These are phyloP conservation scores for Lagenaria siceraria DNA, from an alignment of 306 rosid species.

Conservation along the genomic window DNA sequence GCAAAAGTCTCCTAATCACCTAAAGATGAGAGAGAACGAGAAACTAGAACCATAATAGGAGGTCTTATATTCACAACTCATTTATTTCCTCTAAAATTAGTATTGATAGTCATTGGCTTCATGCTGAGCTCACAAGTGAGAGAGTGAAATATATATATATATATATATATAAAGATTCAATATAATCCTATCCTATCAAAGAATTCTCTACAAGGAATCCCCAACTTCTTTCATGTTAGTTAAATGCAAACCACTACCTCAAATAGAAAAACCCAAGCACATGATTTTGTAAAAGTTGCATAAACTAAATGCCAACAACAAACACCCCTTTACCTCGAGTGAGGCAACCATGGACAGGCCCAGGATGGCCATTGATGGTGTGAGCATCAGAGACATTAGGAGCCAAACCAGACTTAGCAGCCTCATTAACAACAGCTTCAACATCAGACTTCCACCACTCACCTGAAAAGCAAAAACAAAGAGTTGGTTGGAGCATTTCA, in stretches of 20 bases:
- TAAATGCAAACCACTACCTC: neutral
- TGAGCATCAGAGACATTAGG: slow-evolving; percentile 90
- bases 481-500: neutral
- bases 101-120: neutral
- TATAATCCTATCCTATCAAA: neutral
- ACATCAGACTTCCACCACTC: slow-evolving; percentile 98
- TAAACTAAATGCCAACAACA: neutral
- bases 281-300: neutral
- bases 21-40: too few species aligned
- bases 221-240: neutral
- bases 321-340: slow-evolving; percentile 30
- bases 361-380: slow-evolving; percentile 65
- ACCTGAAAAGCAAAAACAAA: slow-evolving; percentile 22
- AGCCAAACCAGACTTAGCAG: slow-evolving; percentile 62
- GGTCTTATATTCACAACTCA: neutral
- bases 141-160: neutral
- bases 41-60: neutral
- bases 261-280: neutral
- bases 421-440: slow-evolving; percentile 64
- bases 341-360: slow-evolving; percentile 31
- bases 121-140: neutral
- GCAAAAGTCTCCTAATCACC: too few species aligned
- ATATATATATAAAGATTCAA: neutral
- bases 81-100: neutral
- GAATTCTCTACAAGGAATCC: neutral